These are phyloP conservation scores for Metarhizium brunneum DNA, from an alignment of 2,329 filamentous ascomycete species.

Conservation along the genomic window DNA sequence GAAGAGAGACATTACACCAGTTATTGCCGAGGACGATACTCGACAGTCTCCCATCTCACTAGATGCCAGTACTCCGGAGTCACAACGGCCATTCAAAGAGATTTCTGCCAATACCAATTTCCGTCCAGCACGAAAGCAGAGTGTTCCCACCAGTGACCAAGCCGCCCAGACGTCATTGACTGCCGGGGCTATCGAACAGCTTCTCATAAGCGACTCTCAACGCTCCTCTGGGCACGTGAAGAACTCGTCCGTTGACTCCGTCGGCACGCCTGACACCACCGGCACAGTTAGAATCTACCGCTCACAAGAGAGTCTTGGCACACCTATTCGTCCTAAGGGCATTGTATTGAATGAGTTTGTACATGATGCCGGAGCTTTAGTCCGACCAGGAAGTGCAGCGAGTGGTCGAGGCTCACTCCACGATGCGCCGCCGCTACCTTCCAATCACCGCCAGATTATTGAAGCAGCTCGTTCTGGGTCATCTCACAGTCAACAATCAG, in stretches of 20 bases:
- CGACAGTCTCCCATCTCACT: constrained; percentile 39
- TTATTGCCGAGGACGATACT: constrained; percentile 58
- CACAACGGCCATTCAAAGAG: constrained; percentile 49
- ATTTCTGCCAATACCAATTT: constrained; percentile 48
- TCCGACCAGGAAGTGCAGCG: constrained; percentile 62
- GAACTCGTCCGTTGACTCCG: constrained; percentile 25
- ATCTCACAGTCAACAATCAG: constrained; percentile 32
- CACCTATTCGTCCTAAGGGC: constrained; percentile 28
- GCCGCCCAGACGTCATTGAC: constrained; percentile 77
- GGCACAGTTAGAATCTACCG: constrained; percentile 34
- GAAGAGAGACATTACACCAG: constrained; percentile 27
- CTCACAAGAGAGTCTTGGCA: constrained; percentile 41
- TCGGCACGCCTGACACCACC: constrained; percentile 26
- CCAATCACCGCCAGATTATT: constrained; percentile 77
- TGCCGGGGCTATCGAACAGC: constrained; percentile 68
- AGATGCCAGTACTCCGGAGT: constrained; percentile 41
- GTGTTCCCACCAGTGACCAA: constrained; percentile 51
- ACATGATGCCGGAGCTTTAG: constrained; percentile 26
- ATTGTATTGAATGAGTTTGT: constrained; percentile 28
- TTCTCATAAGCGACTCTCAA: constrained; percentile 44
- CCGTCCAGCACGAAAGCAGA: constrained; percentile 28
- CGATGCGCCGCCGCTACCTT: constrained; percentile 61
- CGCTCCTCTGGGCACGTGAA: constrained; percentile 20
- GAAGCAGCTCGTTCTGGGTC: constrained; percentile 62
- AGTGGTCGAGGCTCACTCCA: constrained; percentile 45